Evolutionary conservation across 805 yeast species (phyloP).

Genomic region (Saccharomycopsis oosterbeekiorum): DNA sequence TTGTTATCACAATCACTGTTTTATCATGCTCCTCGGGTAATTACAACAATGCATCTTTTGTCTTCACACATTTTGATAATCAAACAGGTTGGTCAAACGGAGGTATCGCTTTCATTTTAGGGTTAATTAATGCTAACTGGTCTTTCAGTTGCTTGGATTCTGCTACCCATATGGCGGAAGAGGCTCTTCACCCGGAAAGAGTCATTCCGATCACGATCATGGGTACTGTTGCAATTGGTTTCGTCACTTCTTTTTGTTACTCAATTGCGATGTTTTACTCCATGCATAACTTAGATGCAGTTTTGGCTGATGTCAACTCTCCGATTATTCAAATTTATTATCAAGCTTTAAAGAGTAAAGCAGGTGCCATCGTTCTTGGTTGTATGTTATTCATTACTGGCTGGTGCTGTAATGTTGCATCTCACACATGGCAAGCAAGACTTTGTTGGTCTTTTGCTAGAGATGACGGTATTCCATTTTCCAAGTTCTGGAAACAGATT

Average conservation of each 20-base stretch:
- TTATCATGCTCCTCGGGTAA: constrained; percentile 43
- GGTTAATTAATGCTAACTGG: constrained; percentile 64
- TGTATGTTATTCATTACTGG: constrained; percentile 43
- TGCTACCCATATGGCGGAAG: constrained; percentile 68
- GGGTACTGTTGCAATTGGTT: constrained; percentile 56
- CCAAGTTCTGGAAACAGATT: constrained; percentile 40
- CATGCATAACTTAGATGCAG: constrained; percentile 41
- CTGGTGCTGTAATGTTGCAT: constrained; percentile 47
- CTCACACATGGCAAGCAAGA: constrained; percentile 62
- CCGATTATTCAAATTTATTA: constrained; percentile 56
- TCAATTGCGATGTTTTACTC: constrained; percentile 50
- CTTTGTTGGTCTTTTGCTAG: constrained; percentile 60
- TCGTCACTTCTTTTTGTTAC: constrained; percentile 46
- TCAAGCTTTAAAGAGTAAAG: constrained; percentile 43
- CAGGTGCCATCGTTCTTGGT: constrained; percentile 46
- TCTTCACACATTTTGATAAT: constrained; percentile 44
- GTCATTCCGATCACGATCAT: constrained; percentile 54
- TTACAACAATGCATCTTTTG: constrained; percentile 42
- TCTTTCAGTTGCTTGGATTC: constrained; percentile 59
- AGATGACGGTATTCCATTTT: constrained; percentile 52
- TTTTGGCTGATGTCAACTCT: constrained; percentile 30
- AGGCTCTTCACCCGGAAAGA: constrained; percentile 45
- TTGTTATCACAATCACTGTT: constrained; percentile 42
- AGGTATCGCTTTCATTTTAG: constrained; percentile 58
- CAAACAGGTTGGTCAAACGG: constrained; percentile 51